Conservation (phyloP, 164 flowering plant genomes). For the Euptelea pleiosperma region DNA sequence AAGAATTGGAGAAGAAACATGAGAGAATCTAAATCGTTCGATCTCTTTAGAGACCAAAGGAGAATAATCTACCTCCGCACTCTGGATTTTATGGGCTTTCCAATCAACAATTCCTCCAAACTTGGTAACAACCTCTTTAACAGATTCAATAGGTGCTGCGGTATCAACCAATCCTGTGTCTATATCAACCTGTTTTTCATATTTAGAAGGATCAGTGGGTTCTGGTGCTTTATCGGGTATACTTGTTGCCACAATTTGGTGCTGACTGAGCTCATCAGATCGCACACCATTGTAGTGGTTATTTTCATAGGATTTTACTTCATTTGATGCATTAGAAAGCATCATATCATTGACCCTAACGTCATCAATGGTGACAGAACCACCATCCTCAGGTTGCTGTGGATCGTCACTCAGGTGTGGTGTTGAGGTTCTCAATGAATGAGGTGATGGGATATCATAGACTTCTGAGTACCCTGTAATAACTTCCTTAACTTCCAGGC, state of each 20-base stretch:
- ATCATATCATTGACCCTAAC: conserved; percentile 9
- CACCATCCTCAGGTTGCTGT: conserved; percentile 10
- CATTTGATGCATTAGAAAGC: conserved; percentile 7
- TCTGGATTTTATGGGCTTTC: conserved; percentile 84
- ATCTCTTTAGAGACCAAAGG: too few species aligned
- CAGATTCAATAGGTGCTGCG: conserved; percentile 89
- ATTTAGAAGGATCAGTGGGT: conserved; percentile 14
- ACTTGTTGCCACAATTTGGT: conserved; percentile 17
- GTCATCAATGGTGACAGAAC: conserved; percentile 6
- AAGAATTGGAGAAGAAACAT: too few species aligned
- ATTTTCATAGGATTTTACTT: conserved; percentile 10
- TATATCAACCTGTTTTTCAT: conserved; percentile 18
- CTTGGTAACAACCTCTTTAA: conserved; percentile 83
- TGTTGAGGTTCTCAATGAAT: conserved; percentile 11
- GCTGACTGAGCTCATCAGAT: conserved; percentile 20
- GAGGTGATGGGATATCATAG: not conserved
- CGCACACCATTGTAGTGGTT: conserved; percentile 2
- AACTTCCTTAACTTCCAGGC: too few species aligned
- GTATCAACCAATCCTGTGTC: conserved; percentile 65
- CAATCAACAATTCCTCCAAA: conserved; percentile 94
- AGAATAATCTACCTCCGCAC: conserved; percentile 90
- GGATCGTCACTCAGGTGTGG: conserved; percentile 11
- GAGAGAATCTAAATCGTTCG: too few species aligned
- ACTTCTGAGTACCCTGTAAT: not conserved
- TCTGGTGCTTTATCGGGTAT: conserved; percentile 16